These are phyloP conservation scores for Ambrosia hybrid DNA, from an alignment of 140 eudicot species.

Conservation along the genomic window DNA sequence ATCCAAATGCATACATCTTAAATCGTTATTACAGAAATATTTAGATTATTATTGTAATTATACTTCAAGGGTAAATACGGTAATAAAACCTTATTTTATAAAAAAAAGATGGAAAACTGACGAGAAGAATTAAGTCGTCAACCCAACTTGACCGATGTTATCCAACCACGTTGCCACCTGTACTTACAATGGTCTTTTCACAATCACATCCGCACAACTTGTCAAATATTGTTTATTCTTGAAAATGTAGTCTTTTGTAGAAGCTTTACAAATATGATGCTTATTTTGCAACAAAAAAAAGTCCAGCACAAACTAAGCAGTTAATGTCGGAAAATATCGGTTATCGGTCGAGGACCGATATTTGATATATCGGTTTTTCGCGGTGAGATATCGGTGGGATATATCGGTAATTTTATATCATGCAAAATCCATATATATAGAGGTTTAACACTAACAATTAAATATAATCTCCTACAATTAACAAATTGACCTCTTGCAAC, in stretches of 20 bases:
- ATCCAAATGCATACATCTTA: neutral
- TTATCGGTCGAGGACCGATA: too few species aligned
- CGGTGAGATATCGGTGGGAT: too few species aligned
- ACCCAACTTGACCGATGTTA: neutral
- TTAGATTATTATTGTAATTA: neutral
- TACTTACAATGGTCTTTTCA: slow-evolving; percentile 3
- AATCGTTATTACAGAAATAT: neutral
- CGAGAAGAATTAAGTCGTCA: neutral
- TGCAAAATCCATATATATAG: too few species aligned
- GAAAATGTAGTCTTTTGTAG: neutral
- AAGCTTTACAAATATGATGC: neutral
- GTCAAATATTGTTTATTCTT: neutral
- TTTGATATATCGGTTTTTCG: too few species aligned
- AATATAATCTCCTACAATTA: too few species aligned
- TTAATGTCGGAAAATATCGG: too few species aligned
- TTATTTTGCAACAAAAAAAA: neutral
- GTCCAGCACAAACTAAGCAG: too few species aligned
- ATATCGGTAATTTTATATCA: too few species aligned
- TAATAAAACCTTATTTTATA: neutral
- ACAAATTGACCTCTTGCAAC: too few species aligned
- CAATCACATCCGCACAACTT: neutral
- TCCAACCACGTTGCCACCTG: neutral
- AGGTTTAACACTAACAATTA: too few species aligned
- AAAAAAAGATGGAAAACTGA: neutral
- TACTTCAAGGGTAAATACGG: neutral